phyloP scores from a whole-genome alignment of 139 green algal genomes.

The Auxenochlorella pyrenoidosa region DNA sequence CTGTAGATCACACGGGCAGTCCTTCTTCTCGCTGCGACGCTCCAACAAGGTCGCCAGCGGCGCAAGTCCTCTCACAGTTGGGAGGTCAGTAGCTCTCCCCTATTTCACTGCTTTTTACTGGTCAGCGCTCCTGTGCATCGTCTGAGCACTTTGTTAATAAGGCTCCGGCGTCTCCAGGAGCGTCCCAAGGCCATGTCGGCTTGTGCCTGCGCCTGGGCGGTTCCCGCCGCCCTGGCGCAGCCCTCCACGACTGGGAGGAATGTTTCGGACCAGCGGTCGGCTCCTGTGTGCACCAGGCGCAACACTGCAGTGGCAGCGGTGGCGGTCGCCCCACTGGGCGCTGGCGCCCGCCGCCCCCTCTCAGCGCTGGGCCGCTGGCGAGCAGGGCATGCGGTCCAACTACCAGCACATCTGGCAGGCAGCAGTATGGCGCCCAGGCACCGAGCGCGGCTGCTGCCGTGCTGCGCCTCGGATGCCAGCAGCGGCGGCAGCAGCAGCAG shows the following conservation, averaged over 20 bases:
- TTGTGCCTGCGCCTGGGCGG: neutral
- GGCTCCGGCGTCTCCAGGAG: no score
- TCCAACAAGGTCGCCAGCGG: neutral
- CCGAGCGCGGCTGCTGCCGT: neutral
- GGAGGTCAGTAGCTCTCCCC: neutral
- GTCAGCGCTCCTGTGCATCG: no score
- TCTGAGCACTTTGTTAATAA: no score
- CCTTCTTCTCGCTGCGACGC: no score
- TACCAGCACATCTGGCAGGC: neutral
- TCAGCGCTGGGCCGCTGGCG: neutral
- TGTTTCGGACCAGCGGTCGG: neutral
- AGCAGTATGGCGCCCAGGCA: neutral
- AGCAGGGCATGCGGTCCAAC: neutral
- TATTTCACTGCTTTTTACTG: no score
- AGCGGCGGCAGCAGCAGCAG: conserved; percentile 3
- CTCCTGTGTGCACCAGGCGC: neutral
- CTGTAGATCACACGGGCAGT: no score
- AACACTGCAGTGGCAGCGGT: neutral
- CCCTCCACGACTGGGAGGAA: neutral
- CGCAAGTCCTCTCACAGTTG: neutral
- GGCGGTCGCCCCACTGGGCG: neutral
- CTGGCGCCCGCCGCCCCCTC: neutral
- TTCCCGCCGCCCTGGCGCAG: neutral
- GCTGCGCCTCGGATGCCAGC: neutral
- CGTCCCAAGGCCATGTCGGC: neutral